Conservation (phyloP, 441 rosid species). For the Biscutella laevigata region DNA sequence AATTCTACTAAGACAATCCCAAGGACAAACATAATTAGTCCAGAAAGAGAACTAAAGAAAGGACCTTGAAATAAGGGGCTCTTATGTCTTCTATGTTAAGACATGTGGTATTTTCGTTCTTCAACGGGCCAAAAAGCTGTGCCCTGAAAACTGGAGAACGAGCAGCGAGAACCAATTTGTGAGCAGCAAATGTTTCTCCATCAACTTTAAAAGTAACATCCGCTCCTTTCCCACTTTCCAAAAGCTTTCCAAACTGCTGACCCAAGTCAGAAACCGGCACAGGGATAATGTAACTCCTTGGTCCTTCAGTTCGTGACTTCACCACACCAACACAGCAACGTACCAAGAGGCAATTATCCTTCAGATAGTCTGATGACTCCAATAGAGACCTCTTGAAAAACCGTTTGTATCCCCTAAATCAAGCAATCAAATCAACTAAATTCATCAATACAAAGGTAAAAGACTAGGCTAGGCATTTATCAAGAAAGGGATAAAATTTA, state of each 20-base stretch:
- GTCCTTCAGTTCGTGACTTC: constrained; percentile 83
- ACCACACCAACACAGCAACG: constrained; percentile 92
- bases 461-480: not conserved
- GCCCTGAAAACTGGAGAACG: constrained; percentile 97
- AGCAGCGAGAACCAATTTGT: constrained; percentile 86
- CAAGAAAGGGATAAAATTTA: not conserved
- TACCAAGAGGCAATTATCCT: constrained; percentile 65
- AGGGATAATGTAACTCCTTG: constrained; percentile 56
- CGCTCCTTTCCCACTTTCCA: constrained; percentile 63
- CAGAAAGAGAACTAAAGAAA: constrained; percentile 1
- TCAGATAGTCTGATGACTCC: constrained; percentile 81
- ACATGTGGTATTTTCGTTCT: constrained; percentile 51
- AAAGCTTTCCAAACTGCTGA: constrained; percentile 62
- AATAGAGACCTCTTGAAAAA: constrained; percentile 66
- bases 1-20: not conserved
- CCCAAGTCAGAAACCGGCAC: constrained; percentile 74
- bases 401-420: constrained; percentile 88
- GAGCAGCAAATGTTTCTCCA: constrained; percentile 70
- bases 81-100: constrained; percentile 82
- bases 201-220: constrained; percentile 79
- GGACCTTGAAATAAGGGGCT: constrained; percentile 76
- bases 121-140: constrained; percentile 97
- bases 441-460: not conserved
- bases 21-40: not conserved
- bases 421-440: constrained; percentile 7